Conservation (phyloP, 306 rosid genomes). For the Citrullus colocynthis region DNA sequence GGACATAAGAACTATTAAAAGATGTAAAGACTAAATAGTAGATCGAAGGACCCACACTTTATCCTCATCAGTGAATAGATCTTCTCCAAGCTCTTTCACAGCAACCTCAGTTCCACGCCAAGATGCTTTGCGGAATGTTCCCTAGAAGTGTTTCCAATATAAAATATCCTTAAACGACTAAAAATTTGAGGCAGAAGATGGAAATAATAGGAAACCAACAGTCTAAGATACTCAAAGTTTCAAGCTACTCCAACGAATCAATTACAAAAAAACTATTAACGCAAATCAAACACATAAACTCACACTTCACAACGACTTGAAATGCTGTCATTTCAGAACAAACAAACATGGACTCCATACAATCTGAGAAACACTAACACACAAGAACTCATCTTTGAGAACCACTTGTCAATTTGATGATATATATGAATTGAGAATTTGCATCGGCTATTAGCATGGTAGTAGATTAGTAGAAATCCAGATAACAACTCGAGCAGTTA, state of each 20-base stretch:
- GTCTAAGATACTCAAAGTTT: background rate
- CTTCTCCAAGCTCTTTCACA: slow-evolving; percentile 70
- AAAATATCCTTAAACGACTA: background rate
- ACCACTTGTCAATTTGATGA: background rate
- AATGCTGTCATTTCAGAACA: background rate
- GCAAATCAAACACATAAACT: background rate
- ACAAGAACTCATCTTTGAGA: background rate
- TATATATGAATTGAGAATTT: background rate
- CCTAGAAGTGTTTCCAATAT: slow-evolving; percentile 26
- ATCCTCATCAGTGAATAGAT: slow-evolving; percentile 49
- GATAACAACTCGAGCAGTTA: background rate
- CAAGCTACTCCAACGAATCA: background rate
- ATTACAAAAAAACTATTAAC: background rate
- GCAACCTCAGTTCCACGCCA: slow-evolving; percentile 98
- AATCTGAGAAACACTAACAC: background rate
- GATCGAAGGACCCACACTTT: slow-evolving; percentile 57
- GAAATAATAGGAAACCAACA: background rate
- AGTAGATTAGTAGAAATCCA: background rate
- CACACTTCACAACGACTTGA: background rate
- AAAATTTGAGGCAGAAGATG: background rate
- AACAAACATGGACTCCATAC: background rate
- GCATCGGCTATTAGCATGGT: background rate
- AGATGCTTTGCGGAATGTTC: slow-evolving; percentile 66
- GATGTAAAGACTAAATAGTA: background rate
- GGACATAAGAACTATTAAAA: background rate